phyloP scores from a whole-genome alignment of 1,139 yeast genomes.

The Dujonia santamariae region DNA sequence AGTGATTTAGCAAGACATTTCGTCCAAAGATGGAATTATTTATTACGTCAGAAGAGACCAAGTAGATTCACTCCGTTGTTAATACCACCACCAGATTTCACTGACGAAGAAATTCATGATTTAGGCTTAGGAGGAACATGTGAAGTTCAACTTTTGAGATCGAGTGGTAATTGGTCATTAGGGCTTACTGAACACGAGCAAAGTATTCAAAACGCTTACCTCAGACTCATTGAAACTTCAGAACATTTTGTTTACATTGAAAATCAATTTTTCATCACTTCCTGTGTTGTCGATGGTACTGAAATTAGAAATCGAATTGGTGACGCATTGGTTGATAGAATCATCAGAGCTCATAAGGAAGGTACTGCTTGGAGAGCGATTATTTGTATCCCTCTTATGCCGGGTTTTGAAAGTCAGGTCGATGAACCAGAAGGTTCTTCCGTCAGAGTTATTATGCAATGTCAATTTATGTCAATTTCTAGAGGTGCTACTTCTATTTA shows the following conservation, averaged over 20 bases:
- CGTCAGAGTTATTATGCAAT: slow-evolving; percentile 93
- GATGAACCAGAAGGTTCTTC: slow-evolving; percentile 93
- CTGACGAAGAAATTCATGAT: slow-evolving; percentile 62
- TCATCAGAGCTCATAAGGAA: slow-evolving; percentile 79
- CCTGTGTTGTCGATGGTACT: slow-evolving; percentile 83
- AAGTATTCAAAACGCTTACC: slow-evolving; percentile 89
- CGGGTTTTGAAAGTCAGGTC: slow-evolving; percentile 94
- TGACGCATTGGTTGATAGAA: slow-evolving; percentile 93
- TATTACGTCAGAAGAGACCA: slow-evolving; percentile 89
- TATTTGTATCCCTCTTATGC: slow-evolving; percentile 91
- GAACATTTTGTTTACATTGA: slow-evolving; percentile 93
- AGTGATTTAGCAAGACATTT: slow-evolving; percentile 91
- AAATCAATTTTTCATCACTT: slow-evolving; percentile 88
- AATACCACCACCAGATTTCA: slow-evolving; percentile 88
- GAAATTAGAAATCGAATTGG: slow-evolving; percentile 88
- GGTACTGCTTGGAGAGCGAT: slow-evolving; percentile 86
- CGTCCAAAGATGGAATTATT: slow-evolving; percentile 96
- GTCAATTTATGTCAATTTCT: slow-evolving; percentile 91
- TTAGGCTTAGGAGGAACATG: slow-evolving; percentile 80
- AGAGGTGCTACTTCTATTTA: slow-evolving; percentile 89
- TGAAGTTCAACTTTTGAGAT: slow-evolving; percentile 84
- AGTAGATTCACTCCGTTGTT: slow-evolving; percentile 89
- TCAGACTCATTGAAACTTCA: slow-evolving; percentile 85
- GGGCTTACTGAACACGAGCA: slow-evolving; percentile 84
- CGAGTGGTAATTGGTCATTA: slow-evolving; percentile 90